Evolutionary conservation across 2,329 filamentous ascomycete species (phyloP).

Genomic region (Zasmidium citrigriseum): DNA sequence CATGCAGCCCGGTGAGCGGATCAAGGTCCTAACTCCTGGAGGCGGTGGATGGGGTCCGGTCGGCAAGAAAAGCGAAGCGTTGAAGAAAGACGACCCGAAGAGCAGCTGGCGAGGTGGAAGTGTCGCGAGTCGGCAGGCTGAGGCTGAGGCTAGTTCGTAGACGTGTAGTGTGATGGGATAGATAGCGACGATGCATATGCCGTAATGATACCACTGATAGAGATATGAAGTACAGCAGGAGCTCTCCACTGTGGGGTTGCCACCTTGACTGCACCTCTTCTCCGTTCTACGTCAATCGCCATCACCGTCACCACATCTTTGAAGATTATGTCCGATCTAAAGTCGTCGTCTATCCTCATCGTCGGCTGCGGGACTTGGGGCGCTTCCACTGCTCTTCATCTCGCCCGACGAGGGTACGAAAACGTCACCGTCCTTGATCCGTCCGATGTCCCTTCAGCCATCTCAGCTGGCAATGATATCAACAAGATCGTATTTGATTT

Average conservation of each 20-base stretch:
- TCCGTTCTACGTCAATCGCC: too few relatives aligned
- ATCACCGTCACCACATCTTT: neutral
- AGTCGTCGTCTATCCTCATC: constrained; percentile 38
- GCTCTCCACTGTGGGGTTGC: neutral
- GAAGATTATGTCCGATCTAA: constrained; percentile 3
- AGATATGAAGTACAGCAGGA: neutral
- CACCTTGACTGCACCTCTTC: neutral
- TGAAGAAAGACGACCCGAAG: constrained; percentile 56
- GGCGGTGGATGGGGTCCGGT: constrained; percentile 74
- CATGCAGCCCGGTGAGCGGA: constrained; percentile 75
- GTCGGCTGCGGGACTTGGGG: constrained; percentile 56
- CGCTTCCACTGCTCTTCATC: constrained; percentile 53
- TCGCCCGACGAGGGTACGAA: constrained; percentile 52
- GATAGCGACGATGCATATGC: neutral
- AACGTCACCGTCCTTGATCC: constrained; percentile 53
- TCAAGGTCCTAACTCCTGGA: constrained; percentile 76
- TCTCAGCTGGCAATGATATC: constrained; percentile 54
- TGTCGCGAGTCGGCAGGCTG: constrained; percentile 56
- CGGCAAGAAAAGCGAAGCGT: constrained; percentile 57
- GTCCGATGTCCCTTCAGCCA: constrained; percentile 47
- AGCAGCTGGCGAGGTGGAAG: constrained; percentile 62
- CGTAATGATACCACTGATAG: neutral
- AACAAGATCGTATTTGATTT: constrained; percentile 49
- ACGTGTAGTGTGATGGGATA: neutral
- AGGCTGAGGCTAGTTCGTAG: constrained; percentile 47